phyloP scores from a whole-genome alignment of 1,284 basidiomycete genomes.

The Ceratobasidium sp. region DNA sequence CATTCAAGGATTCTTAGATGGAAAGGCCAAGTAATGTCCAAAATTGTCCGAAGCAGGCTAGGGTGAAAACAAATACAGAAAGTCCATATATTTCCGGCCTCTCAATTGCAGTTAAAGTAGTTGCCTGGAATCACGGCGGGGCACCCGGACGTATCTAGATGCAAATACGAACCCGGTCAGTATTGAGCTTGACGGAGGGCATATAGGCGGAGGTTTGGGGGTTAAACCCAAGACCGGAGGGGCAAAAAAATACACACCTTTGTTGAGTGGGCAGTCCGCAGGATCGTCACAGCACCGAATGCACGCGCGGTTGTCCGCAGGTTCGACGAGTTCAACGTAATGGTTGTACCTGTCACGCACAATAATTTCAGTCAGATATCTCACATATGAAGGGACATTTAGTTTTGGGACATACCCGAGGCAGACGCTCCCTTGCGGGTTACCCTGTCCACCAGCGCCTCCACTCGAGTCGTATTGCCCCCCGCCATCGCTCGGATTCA shows the following conservation, averaged over 20 bases:
- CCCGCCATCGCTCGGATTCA: constrained; percentile 51
- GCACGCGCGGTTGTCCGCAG: constrained; percentile 52
- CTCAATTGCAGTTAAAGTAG: constrained; percentile 46
- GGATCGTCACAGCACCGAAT: constrained; percentile 54
- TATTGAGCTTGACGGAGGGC: too few relatives aligned
- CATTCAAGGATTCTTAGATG: too few relatives aligned
- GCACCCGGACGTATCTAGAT: constrained; percentile 50
- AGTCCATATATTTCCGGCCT: background rate
- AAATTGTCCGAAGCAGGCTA: background rate
- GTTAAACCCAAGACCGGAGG: background rate
- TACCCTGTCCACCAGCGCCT: constrained; percentile 53
- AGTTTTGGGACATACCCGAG: constrained; percentile 46
- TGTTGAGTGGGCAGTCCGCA: constrained; percentile 48
- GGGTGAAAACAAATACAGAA: background rate
- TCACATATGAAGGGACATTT: background rate
- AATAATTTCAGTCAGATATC: too few relatives aligned
- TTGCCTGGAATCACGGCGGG: constrained; percentile 50
- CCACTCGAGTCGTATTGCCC: constrained; percentile 56
- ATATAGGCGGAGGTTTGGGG: background rate
- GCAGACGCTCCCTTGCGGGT: constrained; percentile 53
- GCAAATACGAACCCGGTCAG: too few relatives aligned
- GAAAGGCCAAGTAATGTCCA: background rate
- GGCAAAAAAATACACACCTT: background rate
- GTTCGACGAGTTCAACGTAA: constrained; percentile 55
- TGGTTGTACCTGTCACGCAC: constrained; percentile 50